A percentile compares a stretch with the other conserved stretches of the same genome.
Evolutionary conservation across 768 basidiomycete species (phyloP).

Genomic region (Xanthoconium purpureum): DNA sequence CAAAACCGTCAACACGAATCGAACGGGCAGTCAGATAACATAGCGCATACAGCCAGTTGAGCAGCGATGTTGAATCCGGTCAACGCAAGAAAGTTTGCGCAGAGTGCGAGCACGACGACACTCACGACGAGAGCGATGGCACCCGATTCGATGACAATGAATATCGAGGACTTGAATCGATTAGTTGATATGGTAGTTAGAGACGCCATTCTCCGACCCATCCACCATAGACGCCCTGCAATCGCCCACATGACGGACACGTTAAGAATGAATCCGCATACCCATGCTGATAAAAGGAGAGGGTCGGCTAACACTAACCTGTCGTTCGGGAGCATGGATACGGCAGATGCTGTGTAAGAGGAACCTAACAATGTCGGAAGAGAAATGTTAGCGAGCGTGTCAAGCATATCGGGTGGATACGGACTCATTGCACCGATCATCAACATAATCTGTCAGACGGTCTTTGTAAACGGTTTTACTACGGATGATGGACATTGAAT

Average conservation of each 20-base stretch:
- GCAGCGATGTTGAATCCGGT: background rate
- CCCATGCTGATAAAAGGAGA: background rate
- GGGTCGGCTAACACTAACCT: background rate
- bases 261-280: background rate
- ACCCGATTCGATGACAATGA: background rate
- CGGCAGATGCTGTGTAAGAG: background rate
- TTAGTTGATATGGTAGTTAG: background rate
- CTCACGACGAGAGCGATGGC: background rate
- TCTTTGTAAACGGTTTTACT: background rate
- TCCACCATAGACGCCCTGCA: background rate
- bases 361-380: background rate
- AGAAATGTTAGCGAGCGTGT: background rate
- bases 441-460: background rate
- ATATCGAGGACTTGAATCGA: background rate
- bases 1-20: background rate
- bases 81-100: background rate
- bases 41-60: background rate
- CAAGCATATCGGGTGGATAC: background rate
- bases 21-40: background rate
- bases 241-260: background rate
- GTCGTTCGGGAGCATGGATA: too few relatives aligned
- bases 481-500: background rate
- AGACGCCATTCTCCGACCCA: background rate
- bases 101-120: background rate
- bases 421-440: background rate